Evolutionary conservation across 1,284 basidiomycete genomes (phyloP).

Genomic region (Pascua guehoae): DNA sequence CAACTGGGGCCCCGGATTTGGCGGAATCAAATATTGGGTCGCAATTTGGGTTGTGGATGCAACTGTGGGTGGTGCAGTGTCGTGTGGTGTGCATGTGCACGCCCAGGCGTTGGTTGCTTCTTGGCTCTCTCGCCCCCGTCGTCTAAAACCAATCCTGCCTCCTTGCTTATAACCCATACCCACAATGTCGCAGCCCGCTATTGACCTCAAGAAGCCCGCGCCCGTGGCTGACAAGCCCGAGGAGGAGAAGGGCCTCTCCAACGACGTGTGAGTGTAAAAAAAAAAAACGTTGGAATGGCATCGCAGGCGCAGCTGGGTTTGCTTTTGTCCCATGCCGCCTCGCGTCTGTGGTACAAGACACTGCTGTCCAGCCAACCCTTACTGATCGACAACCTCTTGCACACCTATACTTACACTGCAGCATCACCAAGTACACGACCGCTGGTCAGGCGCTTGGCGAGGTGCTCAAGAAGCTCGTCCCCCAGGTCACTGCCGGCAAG

Average conservation of each 20-base stretch:
- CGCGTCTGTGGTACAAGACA: not conserved
- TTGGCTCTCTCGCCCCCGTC: not conserved
- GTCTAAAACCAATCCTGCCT: not conserved
- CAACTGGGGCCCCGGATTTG: slow-evolving; percentile 4
- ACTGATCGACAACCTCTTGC: not conserved
- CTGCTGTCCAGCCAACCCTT: no score
- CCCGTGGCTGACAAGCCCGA: slow-evolving; percentile 33
- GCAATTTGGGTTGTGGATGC: no score
- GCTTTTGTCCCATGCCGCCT: not conserved
- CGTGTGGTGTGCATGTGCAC: no score
- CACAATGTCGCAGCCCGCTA: slow-evolving; percentile 25
- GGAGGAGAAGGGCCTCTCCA: slow-evolving; percentile 46
- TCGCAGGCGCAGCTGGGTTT: not conserved
- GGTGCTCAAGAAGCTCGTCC: slow-evolving; percentile 81
- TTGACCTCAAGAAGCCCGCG: slow-evolving; percentile 44
- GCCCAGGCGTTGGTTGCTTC: not conserved
- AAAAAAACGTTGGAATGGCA: slow-evolving; percentile 2
- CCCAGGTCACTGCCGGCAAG: slow-evolving; percentile 73
- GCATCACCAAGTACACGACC: slow-evolving; percentile 60
- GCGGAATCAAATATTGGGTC: slow-evolving; percentile 1
- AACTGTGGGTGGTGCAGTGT: no score
- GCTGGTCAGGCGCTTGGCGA: slow-evolving; percentile 85
- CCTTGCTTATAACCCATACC: not conserved
- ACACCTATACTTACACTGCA: slow-evolving; percentile 14
- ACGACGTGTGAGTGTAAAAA: slow-evolving; percentile 43